Evolutionary conservation across 805 yeast genomes (phyloP), one percentile per base, ranked within the genome.

Genomic region (Komagataella pastoris): DNA sequence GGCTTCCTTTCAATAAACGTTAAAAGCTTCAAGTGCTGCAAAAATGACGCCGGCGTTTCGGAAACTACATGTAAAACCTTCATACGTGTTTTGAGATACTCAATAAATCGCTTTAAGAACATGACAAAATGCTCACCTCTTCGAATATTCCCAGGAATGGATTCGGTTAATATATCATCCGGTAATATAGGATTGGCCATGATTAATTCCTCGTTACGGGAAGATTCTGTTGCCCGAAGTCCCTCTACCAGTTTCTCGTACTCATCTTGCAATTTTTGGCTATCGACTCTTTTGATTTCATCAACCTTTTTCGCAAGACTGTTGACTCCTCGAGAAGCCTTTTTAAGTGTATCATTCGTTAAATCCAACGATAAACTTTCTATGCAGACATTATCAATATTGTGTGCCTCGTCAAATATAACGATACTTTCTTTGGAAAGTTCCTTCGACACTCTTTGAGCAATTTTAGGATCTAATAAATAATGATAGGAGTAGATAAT

Each of bases 361-460:
- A 93, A 70, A 63, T 93, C 98, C 49, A 93, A 75, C 5, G 97
- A 88, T 46, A 93, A 67, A 0, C 98, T 87, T 66, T 93, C 99
- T 53, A 93, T 93, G 71, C 99, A 93, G 53, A 93, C 99, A 73
- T 93, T 93, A 74, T 93, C 99, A 52, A 93, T 93, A 68, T 93
- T 93, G 66, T 93, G 99, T 49, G 99, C 99, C 70, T 93, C 99
- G 69, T 93, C 99, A 63, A 93, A 93, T 45, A 93, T 95, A 55
- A 93, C 85, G 54, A 93, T 93, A 51, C 95, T 79, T 61, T 93
- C 98, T 58, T 89, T 88, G 17, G 96, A 86, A 50, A 93, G 76
- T 62, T 93, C 98, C 56, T 76, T 80, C 4, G 97, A 89, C 18
- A 93, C 99, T 55, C 99, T 74, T 57, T 89, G 97, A 2, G 98